Evolutionary conservation across 345 rosid genomes (phyloP).

Genomic region (Populus pruinosa): DNA sequence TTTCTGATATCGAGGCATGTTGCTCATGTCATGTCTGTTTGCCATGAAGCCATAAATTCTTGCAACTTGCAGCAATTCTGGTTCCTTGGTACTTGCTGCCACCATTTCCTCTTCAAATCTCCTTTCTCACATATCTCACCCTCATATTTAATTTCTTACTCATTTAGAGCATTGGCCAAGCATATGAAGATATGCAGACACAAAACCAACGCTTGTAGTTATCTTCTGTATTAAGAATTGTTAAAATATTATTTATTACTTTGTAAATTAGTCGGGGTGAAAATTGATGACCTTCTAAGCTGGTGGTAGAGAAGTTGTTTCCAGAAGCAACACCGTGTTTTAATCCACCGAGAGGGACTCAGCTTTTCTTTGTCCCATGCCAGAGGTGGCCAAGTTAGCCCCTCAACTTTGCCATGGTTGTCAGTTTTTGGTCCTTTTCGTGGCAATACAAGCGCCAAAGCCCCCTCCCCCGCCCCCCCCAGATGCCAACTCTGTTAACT

Average conservation of each 20-base stretch:
- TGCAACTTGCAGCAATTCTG: conserved; percentile 1
- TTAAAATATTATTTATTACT: background rate
- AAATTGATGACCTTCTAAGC: background rate
- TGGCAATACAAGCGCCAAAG: background rate
- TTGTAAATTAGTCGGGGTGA: background rate
- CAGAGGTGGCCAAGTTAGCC: background rate
- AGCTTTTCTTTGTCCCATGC: background rate
- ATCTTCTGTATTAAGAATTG: conserved; percentile 1
- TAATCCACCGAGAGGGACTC: background rate
- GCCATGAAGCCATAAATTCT: background rate
- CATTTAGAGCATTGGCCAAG: conserved; percentile 85
- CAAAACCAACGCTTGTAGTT: conserved; percentile 63
- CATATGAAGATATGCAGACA: conserved; percentile 93
- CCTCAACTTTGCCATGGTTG: background rate
- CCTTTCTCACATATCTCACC: background rate
- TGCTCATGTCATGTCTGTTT: background rate
- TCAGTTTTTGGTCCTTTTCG: too few relatives aligned
- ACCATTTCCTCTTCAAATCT: background rate
- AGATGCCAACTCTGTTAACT: background rate
- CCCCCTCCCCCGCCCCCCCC: background rate
- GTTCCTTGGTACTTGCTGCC: background rate
- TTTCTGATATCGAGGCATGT: conserved; percentile 84
- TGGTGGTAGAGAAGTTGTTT: background rate
- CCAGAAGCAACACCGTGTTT: background rate
- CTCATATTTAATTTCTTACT: conserved; percentile 4